Conservation (phyloP, 192 early-diverging fungal genomes). For the Linnemannia hyalina region DNA sequence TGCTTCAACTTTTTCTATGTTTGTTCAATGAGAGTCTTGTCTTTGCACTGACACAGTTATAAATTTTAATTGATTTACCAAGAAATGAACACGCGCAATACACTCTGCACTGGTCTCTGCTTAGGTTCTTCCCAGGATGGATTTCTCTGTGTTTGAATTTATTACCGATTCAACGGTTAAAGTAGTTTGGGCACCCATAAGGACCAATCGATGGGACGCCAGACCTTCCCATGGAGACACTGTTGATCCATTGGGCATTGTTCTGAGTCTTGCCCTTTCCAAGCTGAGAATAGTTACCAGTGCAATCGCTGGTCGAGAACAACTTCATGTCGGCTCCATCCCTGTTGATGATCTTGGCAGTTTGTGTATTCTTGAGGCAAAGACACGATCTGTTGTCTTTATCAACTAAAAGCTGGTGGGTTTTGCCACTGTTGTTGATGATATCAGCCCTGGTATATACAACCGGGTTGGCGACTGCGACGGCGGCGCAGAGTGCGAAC, state of each 20-base stretch:
- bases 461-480: background rate
- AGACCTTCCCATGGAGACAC: constrained; percentile 14
- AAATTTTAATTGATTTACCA: too few relatives aligned
- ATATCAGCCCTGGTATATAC: background rate
- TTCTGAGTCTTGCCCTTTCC: constrained; percentile 1
- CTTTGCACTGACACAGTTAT: too few relatives aligned
- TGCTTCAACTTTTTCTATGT: too few relatives aligned
- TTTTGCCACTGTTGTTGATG: constrained; percentile 12
- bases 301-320: constrained; percentile 28
- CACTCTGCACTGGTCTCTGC: too few relatives aligned
- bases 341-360: constrained; percentile 5
- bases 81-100: too few relatives aligned
- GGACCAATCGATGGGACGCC: constrained; percentile 7
- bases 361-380: constrained; percentile 34
- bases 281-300: constrained; percentile 28
- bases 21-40: too few relatives aligned
- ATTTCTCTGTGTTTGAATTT: too few relatives aligned
- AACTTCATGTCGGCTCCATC: constrained; percentile 13
- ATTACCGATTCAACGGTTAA: background rate
- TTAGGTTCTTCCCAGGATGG: too few relatives aligned
- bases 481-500: background rate
- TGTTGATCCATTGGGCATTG: constrained; percentile 16
- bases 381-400: constrained; percentile 6
- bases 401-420: background rate
- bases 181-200: constrained; percentile 7